Evolutionary conservation across 1,139 yeast species (phyloP), one percentile per base, ranked within the genome.

Genomic region (Blastobotrys arbuscula): DNA sequence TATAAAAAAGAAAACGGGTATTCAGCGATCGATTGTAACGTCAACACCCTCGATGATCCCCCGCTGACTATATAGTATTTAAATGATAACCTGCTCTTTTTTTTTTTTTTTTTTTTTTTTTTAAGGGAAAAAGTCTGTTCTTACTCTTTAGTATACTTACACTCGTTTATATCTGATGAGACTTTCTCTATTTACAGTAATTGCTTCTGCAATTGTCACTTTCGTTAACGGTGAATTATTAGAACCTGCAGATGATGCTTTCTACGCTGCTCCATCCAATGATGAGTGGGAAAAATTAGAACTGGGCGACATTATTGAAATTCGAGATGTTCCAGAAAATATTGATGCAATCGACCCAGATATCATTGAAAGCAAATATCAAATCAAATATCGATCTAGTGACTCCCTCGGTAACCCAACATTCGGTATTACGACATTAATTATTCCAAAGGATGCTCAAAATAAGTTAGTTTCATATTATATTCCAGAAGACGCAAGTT

Each of bases 401-500:
- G 58, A 61, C 42, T 49, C 63, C 13, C 45, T 44, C 35, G 66
- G 60, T 30, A 48, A 50, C n/a, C 56, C 68, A 16, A 51, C 55
- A 16, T 55, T 57, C 1, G 58, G 60, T 19, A 56, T 62, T 24
- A 62, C 65, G 9, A 62, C 67, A 1, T 50, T 63, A 2, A 47
- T 63, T 35, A 54, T 55, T 30, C 67, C 67, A 8, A 24, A 37
- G n/a, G 34, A 44, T 16, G 45, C 50, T 26, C 41, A 50, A 30
- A 34, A 47, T 21, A 49, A 57, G 26, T 36, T 65, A 37, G 49
- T 63, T 3, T 60, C 64, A 1, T 64, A 55, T 55, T 65, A 61
- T 54, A 42, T 54, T 30, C 55, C 60, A 15, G 67, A 65, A 48
- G 69, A 65, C 35, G 49, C 67, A 2, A 47, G 57, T 24, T 43